These are phyloP conservation scores for Pythium guiyangense DNA, from an alignment of 352 stramenopile genomes.

Conservation along the genomic window DNA sequence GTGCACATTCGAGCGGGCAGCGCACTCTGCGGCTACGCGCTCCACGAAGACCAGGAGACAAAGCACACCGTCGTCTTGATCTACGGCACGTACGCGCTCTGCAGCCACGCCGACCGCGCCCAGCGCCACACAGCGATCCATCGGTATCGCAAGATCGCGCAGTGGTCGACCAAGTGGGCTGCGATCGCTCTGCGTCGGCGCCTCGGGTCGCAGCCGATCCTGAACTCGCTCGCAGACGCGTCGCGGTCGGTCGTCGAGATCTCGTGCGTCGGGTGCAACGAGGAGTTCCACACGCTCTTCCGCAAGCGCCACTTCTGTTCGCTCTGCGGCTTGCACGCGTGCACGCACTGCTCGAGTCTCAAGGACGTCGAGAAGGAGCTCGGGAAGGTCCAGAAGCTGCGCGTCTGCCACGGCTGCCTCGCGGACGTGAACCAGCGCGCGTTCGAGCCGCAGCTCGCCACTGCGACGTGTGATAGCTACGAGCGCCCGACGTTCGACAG, in stretches of 20 bases:
- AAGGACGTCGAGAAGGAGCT: slow-evolving; percentile 10
- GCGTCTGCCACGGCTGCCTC: slow-evolving; percentile 10
- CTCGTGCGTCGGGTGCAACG: slow-evolving; percentile 12
- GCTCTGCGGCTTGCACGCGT: slow-evolving; percentile 11
- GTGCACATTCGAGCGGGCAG: slow-evolving; percentile 1
- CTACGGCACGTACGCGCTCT: slow-evolving; percentile 11
- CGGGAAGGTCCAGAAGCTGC: slow-evolving; percentile 7
- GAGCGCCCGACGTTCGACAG: not conserved
- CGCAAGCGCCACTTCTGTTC: slow-evolving; percentile 14
- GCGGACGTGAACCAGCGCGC: slow-evolving; percentile 1
- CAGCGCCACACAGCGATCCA: slow-evolving; percentile 12
- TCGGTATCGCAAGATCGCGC: slow-evolving; percentile 11
- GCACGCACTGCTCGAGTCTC: slow-evolving; percentile 12
- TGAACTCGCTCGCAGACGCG: slow-evolving; percentile 7
- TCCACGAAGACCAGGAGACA: slow-evolving; percentile 18
- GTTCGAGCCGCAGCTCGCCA: not conserved
- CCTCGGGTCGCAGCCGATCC: slow-evolving; percentile 8
- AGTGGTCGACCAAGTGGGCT: slow-evolving; percentile 15
- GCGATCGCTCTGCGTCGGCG: slow-evolving; percentile 10
- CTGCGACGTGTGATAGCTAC: not conserved
- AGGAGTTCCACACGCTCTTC: slow-evolving; percentile 14
- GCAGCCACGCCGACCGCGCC: not conserved
- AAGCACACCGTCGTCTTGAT: slow-evolving; percentile 17
- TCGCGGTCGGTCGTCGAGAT: slow-evolving; percentile 12
- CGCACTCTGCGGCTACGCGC: slow-evolving; percentile 16